These are phyloP conservation scores for Aspergillus arachidicola DNA, from an alignment of 2,329 filamentous ascomycete genomes.

Conservation along the genomic window DNA sequence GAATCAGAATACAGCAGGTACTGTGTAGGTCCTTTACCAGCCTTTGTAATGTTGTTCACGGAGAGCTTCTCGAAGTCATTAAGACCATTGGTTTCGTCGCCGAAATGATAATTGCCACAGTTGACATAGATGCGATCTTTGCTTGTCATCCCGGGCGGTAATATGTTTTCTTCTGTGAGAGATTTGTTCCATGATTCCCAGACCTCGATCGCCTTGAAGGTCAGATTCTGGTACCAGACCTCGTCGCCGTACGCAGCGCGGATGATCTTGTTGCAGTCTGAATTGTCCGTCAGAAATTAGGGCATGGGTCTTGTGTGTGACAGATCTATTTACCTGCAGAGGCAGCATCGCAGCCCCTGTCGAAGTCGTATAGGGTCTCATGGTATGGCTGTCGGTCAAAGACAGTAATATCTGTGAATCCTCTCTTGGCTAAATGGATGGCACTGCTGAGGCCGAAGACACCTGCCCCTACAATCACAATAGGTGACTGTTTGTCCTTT, in stretches of 20 bases:
- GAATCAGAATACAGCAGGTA: slow-evolving; percentile 33
- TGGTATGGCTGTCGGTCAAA: slow-evolving; percentile 53
- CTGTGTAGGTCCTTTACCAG: slow-evolving; percentile 39
- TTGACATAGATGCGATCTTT: slow-evolving; percentile 43
- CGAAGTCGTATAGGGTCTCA: slow-evolving; percentile 44
- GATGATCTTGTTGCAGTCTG: slow-evolving; percentile 51
- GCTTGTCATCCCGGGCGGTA: slow-evolving; percentile 42
- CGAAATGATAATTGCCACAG: slow-evolving; percentile 36
- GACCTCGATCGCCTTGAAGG: slow-evolving; percentile 43
- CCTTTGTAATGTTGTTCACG: slow-evolving; percentile 39
- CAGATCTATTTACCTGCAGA: slow-evolving; percentile 39
- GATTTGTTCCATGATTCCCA: slow-evolving; percentile 52
- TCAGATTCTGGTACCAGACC: slow-evolving; percentile 51
- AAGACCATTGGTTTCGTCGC: slow-evolving; percentile 4
- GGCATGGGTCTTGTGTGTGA: slow-evolving; percentile 26
- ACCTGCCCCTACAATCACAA: slow-evolving; percentile 47
- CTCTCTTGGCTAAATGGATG: slow-evolving; percentile 46
- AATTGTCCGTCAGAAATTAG: slow-evolving; percentile 31
- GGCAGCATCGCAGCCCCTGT: slow-evolving; percentile 47
- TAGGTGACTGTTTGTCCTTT: slow-evolving; percentile 20
- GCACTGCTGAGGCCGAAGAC: slow-evolving; percentile 49
- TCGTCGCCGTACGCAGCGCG: slow-evolving; percentile 47
- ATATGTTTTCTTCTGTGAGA: slow-evolving; percentile 22
- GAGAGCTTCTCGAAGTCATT: slow-evolving; percentile 40
- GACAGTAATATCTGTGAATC: slow-evolving; percentile 52